Percentiles rank a stretch among this genome's conserved stretches.
Evolutionary conservation across 208 protist genomes (phyloP).

Genomic region (Histomonas meleagridis): DNA sequence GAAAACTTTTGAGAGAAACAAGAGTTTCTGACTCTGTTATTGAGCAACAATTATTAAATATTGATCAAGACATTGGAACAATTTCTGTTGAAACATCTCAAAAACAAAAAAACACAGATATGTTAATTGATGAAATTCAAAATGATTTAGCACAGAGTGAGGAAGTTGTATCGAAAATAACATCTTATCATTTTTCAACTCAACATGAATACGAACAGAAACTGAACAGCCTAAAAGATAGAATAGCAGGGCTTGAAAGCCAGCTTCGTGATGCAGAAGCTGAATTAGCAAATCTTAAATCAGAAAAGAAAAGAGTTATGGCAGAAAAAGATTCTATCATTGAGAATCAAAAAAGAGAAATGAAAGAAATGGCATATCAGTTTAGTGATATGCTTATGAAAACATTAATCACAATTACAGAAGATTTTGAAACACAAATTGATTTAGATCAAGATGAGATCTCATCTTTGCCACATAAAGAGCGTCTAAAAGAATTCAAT

Average conservation of each 20-base stretch:
- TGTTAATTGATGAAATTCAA: background rate
- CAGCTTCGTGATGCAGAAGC: background rate
- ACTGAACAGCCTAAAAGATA: background rate
- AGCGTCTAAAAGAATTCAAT: constrained; percentile 1
- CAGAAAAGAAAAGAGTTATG: background rate
- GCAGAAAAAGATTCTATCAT: constrained; percentile 19
- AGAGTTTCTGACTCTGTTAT: background rate
- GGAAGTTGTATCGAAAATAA: background rate
- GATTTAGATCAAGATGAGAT: background rate
- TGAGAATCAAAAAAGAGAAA: constrained; percentile 35
- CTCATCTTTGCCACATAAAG: background rate
- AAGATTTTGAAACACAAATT: constrained; percentile 30
- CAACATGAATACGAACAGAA: background rate
- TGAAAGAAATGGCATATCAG: constrained; percentile 32
- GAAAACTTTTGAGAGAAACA: background rate
- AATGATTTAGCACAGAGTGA: background rate
- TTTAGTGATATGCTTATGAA: constrained; percentile 29
- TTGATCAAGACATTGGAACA: background rate
- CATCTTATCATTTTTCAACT: background rate
- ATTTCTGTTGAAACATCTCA: background rate
- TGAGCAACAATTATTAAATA: background rate
- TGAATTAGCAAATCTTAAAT: background rate
- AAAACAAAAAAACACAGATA: background rate
- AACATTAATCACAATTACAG: constrained; percentile 26
- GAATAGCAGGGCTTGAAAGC: background rate